Conservation (phyloP, 2,329 filamentous ascomycete genomes). For the Rhynchosporium secalis region DNA sequence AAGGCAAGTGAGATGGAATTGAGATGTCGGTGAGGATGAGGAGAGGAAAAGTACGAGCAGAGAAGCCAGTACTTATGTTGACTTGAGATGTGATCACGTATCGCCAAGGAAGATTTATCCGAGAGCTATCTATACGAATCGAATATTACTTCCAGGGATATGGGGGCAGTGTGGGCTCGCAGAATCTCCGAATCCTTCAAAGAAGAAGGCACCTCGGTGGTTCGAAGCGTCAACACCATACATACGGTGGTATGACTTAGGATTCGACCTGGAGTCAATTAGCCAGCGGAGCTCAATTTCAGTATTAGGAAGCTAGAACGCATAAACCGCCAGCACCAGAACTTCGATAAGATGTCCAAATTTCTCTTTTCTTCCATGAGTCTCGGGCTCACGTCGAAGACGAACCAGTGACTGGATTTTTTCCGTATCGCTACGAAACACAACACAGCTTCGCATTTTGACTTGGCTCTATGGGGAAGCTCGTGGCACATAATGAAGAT, state of each 20-base stretch:
- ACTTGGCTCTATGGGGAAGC: background rate
- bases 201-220: background rate
- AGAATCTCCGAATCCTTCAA: background rate
- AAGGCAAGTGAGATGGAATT: background rate
- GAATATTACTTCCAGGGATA: background rate
- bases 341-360: background rate
- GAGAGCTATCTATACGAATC: background rate
- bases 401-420: no score
- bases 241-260: background rate
- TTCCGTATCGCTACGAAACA: background rate
- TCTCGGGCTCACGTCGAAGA: no score
- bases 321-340: no score
- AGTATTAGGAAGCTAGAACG: background rate
- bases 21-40: background rate
- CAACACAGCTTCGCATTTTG: background rate
- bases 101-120: background rate
- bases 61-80: background rate
- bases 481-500: background rate
- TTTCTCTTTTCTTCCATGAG: background rate
- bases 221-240: background rate
- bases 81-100: background rate
- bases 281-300: background rate
- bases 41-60: slow-evolving; percentile 12
- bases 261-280: background rate
- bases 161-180: background rate